These are phyloP conservation scores for Panaeolus cyanescens DNA, from an alignment of 768 basidiomycete genomes.

Conservation along the genomic window DNA sequence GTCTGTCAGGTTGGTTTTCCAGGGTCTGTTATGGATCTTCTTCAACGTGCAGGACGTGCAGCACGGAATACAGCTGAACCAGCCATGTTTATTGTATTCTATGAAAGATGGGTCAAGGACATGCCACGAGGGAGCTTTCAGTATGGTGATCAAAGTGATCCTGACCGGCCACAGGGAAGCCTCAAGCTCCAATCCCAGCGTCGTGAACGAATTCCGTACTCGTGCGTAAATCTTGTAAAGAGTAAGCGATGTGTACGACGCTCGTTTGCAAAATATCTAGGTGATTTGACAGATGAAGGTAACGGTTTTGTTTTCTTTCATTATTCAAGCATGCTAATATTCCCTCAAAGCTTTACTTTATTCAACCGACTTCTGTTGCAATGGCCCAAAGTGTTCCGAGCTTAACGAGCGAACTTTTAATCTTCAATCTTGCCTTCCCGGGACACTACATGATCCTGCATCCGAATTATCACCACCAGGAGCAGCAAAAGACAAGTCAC, in stretches of 20 bases:
- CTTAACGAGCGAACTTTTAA: too few species aligned
- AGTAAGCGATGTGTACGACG: constrained; percentile 1
- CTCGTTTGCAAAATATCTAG: constrained; percentile 15
- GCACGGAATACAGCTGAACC: not conserved
- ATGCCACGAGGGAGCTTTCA: not conserved
- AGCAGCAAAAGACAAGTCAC: too few species aligned
- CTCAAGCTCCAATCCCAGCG: constrained; percentile 1
- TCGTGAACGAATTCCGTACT: constrained; percentile 11
- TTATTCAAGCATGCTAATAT: not conserved
- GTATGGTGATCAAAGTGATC: constrained; percentile 5
- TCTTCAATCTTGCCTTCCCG: too few species aligned
- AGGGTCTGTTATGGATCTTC: constrained; percentile 9
- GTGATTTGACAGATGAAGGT: constrained; percentile 10
- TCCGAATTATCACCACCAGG: too few species aligned
- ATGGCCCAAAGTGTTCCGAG: too few species aligned
- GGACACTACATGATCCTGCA: too few species aligned
- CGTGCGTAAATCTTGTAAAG: not conserved
- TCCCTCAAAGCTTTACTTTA: not conserved
- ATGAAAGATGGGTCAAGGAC: not conserved
- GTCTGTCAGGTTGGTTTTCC: constrained; percentile 20
- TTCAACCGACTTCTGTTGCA: constrained; percentile 9
- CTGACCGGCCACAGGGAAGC: constrained; percentile 10
- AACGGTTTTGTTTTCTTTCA: not conserved
- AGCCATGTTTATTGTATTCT: constrained; percentile 9
- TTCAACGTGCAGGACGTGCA: constrained; percentile 16